These are phyloP conservation scores for Chalaropsis ovoidea DNA, from an alignment of 2,329 filamentous ascomycete species.

Conservation along the genomic window DNA sequence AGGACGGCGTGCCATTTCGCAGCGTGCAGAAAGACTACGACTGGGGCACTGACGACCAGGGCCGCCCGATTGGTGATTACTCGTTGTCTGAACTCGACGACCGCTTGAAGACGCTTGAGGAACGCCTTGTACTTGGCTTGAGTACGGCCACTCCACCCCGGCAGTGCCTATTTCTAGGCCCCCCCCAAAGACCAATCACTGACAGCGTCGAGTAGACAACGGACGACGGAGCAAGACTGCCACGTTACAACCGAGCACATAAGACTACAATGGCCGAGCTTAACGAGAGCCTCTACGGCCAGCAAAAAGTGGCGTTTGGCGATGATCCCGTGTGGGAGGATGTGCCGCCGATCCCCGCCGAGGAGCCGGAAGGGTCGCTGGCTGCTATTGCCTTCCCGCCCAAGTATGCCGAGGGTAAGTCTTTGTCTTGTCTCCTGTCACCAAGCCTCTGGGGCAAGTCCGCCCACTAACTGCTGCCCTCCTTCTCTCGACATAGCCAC, in stretches of 20 bases:
- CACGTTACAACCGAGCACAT: not conserved
- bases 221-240: slow-evolving; percentile 8
- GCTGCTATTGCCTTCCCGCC: slow-evolving; percentile 87
- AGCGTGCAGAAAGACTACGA: slow-evolving; percentile 31
- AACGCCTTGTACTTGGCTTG: slow-evolving; percentile 37
- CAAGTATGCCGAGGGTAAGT: slow-evolving; percentile 68
- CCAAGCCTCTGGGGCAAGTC: not conserved
- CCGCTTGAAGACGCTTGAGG: slow-evolving; percentile 36
- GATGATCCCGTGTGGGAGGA: slow-evolving; percentile 68
- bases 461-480: not conserved
- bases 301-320: slow-evolving; percentile 42
- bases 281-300: slow-evolving; percentile 44
- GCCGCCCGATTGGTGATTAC: slow-evolving; percentile 42
- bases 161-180: slow-evolving; percentile 18
- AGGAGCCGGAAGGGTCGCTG: slow-evolving; percentile 73
- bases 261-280: slow-evolving; percentile 42
- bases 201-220: slow-evolving; percentile 6
- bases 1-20: slow-evolving; percentile 43
- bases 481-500: slow-evolving; percentile 47
- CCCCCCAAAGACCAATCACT: not conserved
- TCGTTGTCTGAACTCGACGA: slow-evolving; percentile 38
- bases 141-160: slow-evolving; percentile 32
- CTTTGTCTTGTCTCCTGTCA: slow-evolving; percentile 21
- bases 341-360: slow-evolving; percentile 68
- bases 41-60: slow-evolving; percentile 45